A percentile compares a stretch with the other conserved stretches of the same genome.
Evolutionary conservation across 108 stramenopile genomes (phyloP).

Genomic region (Nitzschia inconspicua): DNA sequence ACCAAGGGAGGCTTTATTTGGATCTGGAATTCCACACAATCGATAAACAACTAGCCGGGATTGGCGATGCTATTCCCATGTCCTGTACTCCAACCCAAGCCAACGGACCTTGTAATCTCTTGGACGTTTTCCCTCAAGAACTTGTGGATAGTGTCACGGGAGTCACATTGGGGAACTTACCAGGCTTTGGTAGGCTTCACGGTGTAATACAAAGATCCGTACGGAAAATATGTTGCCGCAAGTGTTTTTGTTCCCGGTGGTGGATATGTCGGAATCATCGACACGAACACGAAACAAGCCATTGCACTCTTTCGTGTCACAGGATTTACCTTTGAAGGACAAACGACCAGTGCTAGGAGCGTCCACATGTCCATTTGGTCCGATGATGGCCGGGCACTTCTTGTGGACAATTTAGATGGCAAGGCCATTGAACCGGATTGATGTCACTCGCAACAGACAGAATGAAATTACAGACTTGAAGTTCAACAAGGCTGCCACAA

Average conservation of each 20-base stretch:
- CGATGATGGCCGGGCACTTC: constrained; percentile 15
- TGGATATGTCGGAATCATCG: constrained; percentile 19
- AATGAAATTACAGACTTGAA: constrained; percentile 15
- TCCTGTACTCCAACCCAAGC: constrained; percentile 10
- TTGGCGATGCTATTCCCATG: not conserved
- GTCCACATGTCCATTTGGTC: constrained; percentile 38
- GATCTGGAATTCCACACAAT: constrained; percentile 25
- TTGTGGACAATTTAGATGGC: constrained; percentile 26
- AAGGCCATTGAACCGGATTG: constrained; percentile 35
- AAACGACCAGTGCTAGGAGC: not conserved
- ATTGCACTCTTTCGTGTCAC: constrained; percentile 33
- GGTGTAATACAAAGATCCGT: constrained; percentile 26
- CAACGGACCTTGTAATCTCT: constrained; percentile 20
- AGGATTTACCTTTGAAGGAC: not conserved
- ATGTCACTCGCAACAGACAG: constrained; percentile 9
- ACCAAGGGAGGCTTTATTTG: constrained; percentile 18
- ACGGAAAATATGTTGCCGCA: constrained; percentile 21
- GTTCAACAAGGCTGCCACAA: constrained; percentile 20
- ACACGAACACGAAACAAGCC: constrained; percentile 25
- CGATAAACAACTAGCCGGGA: not conserved
- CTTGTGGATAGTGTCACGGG: constrained; percentile 8
- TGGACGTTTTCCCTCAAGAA: constrained; percentile 26
- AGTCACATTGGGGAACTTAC: constrained; percentile 1
- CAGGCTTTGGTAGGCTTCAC: constrained; percentile 27
- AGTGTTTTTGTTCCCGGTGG: constrained; percentile 26